Base-by-base conservation (phyloP, 163 green algal species). In the Scenedesmus sp. region DNA sequence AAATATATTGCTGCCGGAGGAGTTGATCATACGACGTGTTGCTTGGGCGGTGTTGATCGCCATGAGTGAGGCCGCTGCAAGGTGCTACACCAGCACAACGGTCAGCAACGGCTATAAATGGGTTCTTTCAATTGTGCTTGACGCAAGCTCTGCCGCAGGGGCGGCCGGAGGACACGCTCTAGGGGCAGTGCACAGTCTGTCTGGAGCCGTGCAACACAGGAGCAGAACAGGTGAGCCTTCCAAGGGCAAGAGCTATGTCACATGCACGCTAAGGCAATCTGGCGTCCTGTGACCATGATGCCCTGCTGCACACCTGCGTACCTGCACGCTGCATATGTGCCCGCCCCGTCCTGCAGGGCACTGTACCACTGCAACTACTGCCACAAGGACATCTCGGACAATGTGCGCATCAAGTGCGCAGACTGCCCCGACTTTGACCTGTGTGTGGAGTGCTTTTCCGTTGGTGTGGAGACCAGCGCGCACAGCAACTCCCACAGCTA, bases 301-400 rank as follows among this genome's bases (percentile, higher is more conserved):
- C 35, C 15, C 80, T 61, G 80, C 80, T 59, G 44, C n/a, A 20
- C 51, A 18, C 15, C 33, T 22, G 35, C 56, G n/a, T 33, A 35
- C 26, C 13, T 53, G 16, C 82, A 30, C 40, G 4, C 30, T 73
- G 56, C 56, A 3, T 70, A 70, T 22, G 51, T 4, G 5, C 44
- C 30, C 72, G 43, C 68, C 5, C 37, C 76, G 13, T 56, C 24
- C 76, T 79, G 78, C 88, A 92, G 88, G 44, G 94, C 94, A 2
- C 93, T 99, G 33, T 99, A 98, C 91, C 97, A 99, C 92, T 99
- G 98, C 94, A 98, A 99, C 92, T 98, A 99, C 94, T 99, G 98
- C 94, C 92, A 97, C 65, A 96, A 96, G 78, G 98, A 99, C 92
- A 97, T 99, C 79, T 97, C 91, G 26, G 93, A 95, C 40, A 93